These are phyloP conservation scores for Tripidium arundinaceum DNA, from an alignment of 202 grass and related monocot species.

Conservation along the genomic window DNA sequence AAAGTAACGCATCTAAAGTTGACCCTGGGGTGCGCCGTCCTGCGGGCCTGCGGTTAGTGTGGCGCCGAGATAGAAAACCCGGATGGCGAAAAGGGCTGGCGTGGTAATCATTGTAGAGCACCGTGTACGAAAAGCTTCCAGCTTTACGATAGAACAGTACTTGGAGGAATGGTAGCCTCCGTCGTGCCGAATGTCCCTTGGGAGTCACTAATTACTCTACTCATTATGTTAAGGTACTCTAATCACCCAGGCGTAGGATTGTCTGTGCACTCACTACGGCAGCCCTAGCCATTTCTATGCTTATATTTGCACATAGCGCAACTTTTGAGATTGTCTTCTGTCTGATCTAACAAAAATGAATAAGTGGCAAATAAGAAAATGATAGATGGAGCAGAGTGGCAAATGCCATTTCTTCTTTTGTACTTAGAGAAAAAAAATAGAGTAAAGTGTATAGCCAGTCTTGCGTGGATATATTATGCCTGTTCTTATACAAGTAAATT, in stretches of 20 bases:
- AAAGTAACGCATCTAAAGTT: no score
- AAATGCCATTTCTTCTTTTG: no score
- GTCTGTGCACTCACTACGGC: not conserved
- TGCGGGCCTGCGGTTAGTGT: not conserved
- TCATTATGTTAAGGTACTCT: not conserved
- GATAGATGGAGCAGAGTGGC: not conserved
- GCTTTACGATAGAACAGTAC: not conserved
- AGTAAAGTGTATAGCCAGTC: no score
- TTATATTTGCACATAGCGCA: not conserved
- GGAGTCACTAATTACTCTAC: not conserved
- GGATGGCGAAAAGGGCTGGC: not conserved
- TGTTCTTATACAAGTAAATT: no score
- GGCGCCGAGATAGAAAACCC: not conserved
- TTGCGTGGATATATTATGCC: no score
- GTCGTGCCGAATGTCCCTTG: slow-evolving; percentile 12
- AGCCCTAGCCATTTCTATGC: not conserved
- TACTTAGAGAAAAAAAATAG: no score
- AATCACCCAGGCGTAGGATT: not conserved
- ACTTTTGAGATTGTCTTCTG: not conserved
- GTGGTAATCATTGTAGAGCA: not conserved
- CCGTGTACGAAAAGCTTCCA: slow-evolving; percentile 18
- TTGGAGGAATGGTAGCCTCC: not conserved
- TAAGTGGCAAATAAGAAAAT: not conserved
- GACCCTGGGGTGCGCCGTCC: no score
- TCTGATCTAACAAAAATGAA: not conserved